Percentiles rank a stretch among this genome's conserved stretches.
These are phyloP conservation scores for Trypethelium eluteriae DNA, from an alignment of 495 filamentous ascomycete genomes.

Conservation along the genomic window DNA sequence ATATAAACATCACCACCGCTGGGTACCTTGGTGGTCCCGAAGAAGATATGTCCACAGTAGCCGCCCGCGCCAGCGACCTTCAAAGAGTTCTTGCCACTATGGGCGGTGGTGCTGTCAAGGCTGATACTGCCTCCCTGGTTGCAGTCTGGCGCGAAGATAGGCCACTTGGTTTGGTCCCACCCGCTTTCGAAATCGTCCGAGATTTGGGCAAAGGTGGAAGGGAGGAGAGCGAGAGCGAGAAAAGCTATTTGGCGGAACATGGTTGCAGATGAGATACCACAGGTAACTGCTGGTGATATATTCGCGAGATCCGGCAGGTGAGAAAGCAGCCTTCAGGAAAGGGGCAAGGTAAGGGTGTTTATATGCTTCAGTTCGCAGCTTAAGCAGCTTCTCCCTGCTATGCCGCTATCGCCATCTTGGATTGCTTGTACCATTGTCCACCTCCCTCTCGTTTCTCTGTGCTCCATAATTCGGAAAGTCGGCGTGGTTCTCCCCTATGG, in stretches of 20 bases:
- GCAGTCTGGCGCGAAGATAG: constrained; percentile 49
- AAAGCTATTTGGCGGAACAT: constrained; percentile 43
- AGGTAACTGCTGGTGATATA: constrained; percentile 16
- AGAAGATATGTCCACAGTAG: constrained; percentile 54
- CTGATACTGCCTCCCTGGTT: constrained; percentile 49
- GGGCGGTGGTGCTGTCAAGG: constrained; percentile 45
- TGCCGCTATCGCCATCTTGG: constrained; percentile 15
- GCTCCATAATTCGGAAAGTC: constrained; percentile 13
- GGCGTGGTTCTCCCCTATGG: constrained; percentile 13
- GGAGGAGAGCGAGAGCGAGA: constrained; percentile 41
- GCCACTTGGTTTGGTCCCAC: constrained; percentile 48
- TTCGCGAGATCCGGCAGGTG: constrained; percentile 5
- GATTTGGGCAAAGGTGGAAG: constrained; percentile 44
- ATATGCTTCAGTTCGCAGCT: constrained; percentile 26
- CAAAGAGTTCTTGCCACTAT: constrained; percentile 50
- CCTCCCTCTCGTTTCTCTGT: background rate
- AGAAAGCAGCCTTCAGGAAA: constrained; percentile 15
- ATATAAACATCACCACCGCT: constrained; percentile 50
- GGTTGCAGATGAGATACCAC: constrained; percentile 24
- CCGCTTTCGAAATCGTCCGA: constrained; percentile 49
- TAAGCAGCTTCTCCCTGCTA: constrained; percentile 5
- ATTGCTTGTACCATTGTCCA: constrained; percentile 11
- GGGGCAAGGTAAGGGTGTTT: constrained; percentile 27
- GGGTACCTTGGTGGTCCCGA: constrained; percentile 50
- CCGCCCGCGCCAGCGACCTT: constrained; percentile 47